These are phyloP conservation scores for Ulota crispa DNA, from an alignment of 225 moss, liverwort and hornwort species.

Conservation along the genomic window DNA sequence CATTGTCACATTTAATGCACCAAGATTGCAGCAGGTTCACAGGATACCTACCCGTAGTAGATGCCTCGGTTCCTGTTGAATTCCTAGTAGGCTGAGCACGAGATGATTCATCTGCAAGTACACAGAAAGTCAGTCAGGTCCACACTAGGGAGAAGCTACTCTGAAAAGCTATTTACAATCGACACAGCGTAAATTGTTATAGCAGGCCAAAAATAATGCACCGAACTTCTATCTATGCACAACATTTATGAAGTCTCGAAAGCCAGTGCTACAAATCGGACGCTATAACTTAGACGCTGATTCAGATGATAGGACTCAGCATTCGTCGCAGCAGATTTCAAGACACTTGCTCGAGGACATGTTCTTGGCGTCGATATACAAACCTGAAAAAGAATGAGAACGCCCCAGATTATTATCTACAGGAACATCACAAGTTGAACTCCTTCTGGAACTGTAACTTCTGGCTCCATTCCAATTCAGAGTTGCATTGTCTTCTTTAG, in stretches of 20 bases:
- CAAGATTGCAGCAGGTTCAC: constrained; percentile 3
- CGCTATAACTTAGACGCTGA: not conserved
- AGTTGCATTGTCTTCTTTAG: constrained; percentile 47
- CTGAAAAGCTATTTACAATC: not conserved
- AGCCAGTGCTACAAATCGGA: not conserved
- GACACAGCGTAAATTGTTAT: not conserved
- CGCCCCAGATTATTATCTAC: constrained; percentile 50
- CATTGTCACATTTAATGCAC: constrained; percentile 5
- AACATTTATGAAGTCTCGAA: not conserved
- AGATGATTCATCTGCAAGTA: constrained; percentile 53
- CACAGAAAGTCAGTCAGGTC: not conserved
- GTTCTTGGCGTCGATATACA: constrained; percentile 5
- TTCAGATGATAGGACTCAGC: not conserved
- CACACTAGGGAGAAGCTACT: not conserved
- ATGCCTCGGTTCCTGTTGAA: constrained; percentile 54
- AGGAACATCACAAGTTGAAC: constrained; percentile 55
- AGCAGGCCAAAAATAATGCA: not conserved
- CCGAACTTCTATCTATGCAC: constrained; percentile 7
- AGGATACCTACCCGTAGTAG: constrained; percentile 48
- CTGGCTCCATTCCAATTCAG: constrained; percentile 58
- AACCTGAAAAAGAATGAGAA: constrained; percentile 66
- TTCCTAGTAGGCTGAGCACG: constrained; percentile 48
- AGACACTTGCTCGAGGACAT: not conserved
- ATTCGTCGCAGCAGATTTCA: constrained; percentile 13
- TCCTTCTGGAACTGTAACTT: constrained; percentile 55